Percentiles rank a stretch among this genome's conserved stretches.
Evolutionary conservation across 1,284 basidiomycete genomes (phyloP).

Genomic region (Leccinum pallidistipes): DNA sequence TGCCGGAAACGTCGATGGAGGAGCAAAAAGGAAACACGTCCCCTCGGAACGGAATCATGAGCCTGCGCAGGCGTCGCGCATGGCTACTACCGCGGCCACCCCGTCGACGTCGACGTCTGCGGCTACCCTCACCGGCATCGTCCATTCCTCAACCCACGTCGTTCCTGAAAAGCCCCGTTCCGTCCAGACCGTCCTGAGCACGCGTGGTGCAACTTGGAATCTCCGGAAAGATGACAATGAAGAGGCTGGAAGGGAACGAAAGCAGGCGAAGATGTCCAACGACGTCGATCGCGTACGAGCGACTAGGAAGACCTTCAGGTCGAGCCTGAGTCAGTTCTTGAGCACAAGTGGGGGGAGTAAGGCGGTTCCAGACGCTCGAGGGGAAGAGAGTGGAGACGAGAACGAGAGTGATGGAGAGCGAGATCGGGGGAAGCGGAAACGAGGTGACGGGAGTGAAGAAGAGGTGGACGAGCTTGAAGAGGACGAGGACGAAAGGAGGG

Average conservation of each 20-base stretch:
- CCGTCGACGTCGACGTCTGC: conserved; percentile 6
- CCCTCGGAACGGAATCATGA: neutral
- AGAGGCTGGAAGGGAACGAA: conserved; percentile 26
- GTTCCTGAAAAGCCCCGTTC: conserved; percentile 24
- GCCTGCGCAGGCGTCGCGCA: neutral
- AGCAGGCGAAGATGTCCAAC: conserved; percentile 15
- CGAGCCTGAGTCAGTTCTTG: conserved; percentile 52
- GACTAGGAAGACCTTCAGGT: conserved; percentile 39
- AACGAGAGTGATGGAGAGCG: conserved; percentile 10
- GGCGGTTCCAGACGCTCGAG: conserved; percentile 17
- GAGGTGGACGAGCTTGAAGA: conserved; percentile 24
- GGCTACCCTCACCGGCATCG: neutral
- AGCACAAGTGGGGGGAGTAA: conserved; percentile 40
- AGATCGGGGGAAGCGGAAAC: conserved; percentile 8
- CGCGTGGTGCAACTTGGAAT: conserved; percentile 48
- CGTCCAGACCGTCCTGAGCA: conserved; percentile 49
- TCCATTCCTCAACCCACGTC: neutral
- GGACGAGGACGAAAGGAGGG: neutral
- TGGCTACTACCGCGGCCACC: neutral
- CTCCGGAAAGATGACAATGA: conserved; percentile 27
- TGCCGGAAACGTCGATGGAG: neutral
- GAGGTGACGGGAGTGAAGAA: neutral
- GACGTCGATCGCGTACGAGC: conserved; percentile 9
- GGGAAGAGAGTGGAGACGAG: conserved; percentile 25
- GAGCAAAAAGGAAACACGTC: neutral